Base-by-base conservation (phyloP, 352 stramenopile genomes). In the Globisporangium camurandrum region DNA sequence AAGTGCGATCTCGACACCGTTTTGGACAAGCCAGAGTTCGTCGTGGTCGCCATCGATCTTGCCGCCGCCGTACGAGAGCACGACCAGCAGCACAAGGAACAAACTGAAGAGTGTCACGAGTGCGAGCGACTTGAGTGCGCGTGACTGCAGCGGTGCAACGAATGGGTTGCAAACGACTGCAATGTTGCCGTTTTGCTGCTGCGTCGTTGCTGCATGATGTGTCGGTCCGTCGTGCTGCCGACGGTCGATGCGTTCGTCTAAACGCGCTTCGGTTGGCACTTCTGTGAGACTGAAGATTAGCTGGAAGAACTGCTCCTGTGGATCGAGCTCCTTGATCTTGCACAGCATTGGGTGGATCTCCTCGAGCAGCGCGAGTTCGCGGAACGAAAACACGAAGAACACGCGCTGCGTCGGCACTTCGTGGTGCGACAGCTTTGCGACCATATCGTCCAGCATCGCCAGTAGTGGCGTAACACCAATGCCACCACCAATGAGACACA, bases 321-420 rank as follows among this genome's bases (percentile, higher is more conserved):
- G 63, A 17, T 75, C 62, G 0, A 71, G 44, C 30, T 70, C 65
- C 16, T 57, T 38, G 17, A 75, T 40, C 1, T 28, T 40, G 11
- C 31, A 17, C 2, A 75, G 51, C 43, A 71, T 34, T 19, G 59
- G 60, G n/a, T 69, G 58, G 23, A 74, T 54, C 38, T 69, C 55
- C 36, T 74, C 57, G 1, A 79, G 37, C 30, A 75, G 31, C 1
- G 63, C 36, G 1, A 75, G 46, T n/a, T 73, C 62, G 2, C 65
- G 65, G 52, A 75, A 73, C 16, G 63, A 55, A 26, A 79, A 75
- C n/a, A 71, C 28, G 26, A 79, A 71, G 22, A 46, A 20, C 20
- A 75, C 57, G 0, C 40, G 41, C 34, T 72, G 68, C 1, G 3
- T 19, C 3, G 60, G 3, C 10, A 43, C 17, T 23, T 59, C 36